Base-by-base conservation (phyloP, 768 basidiomycete species). In the Auriscalpium orientale region DNA sequence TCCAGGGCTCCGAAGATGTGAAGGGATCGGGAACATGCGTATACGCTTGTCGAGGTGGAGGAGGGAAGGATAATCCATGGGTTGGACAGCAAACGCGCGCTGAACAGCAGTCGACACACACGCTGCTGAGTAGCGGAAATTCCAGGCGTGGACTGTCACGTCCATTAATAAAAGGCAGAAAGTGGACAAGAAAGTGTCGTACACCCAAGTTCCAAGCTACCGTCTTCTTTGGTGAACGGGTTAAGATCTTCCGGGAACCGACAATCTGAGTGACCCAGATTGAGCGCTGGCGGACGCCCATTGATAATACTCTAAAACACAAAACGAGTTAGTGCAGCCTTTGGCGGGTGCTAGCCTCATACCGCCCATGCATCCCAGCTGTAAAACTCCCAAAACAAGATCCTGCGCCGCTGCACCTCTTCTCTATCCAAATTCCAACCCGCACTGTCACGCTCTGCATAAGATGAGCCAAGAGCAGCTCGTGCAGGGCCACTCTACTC, bases 311-410 rank as follows among this genome's bases (percentile, higher is more conserved):
- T 73, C 77, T 80, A 46, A 18, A 11, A 20, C 35, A 9, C n/a
- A n/a, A 21, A 18, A 37, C 18, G 28, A n/a, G 12, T 15, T 18
- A 15, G 18, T 34, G 50, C 79, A 81, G 8, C 72, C 67, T 62
- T 81, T 79, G 69, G 74, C n/a, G 7, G 18, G 15, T 1, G 20
- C 1, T 18, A 8, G 13, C 11, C 52, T 53, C 44, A 78, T 16
- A 53, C 52, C 22, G 35, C 8, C 52, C 52, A 53, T 7, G 38
- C n/a, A 20, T 53, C 52, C 52, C 52, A 53, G 40, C 72, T 69
- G 60, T 72, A 78, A 9, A 80, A 65, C 55, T 81, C 80, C 80
- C 80, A 82, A 63, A 81, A 82, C 40, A 80, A 53, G 43, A 70
- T 64, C 50, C 81, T 71, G 36, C 74, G 65, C 35, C 77, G 68